Evolutionary conservation across 306 rosid species (phyloP).

Genomic region (Rosa lucieae): DNA sequence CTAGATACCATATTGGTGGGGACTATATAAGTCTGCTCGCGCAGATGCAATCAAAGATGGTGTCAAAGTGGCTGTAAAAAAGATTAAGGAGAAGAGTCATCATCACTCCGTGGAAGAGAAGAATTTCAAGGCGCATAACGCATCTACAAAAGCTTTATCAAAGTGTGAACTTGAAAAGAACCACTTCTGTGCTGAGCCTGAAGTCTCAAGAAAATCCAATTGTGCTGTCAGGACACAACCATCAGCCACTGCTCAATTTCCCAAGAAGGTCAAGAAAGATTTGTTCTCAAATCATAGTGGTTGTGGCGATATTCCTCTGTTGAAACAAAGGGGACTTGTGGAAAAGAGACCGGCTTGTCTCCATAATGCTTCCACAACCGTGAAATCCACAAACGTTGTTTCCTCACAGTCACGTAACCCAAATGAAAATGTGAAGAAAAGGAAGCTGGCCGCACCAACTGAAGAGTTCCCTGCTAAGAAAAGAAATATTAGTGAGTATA

Average conservation of each 20-base stretch:
- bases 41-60: not conserved
- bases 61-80: not conserved
- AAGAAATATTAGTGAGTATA: not conserved
- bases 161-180: not conserved
- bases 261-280: not conserved
- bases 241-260: not conserved
- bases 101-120: not conserved
- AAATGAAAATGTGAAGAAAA: not conserved
- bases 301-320: not conserved
- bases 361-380: not conserved
- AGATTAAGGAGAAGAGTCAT: not conserved
- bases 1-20: slow-evolving; percentile 51
- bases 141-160: not conserved
- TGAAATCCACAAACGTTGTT: not conserved
- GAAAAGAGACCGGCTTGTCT: not conserved
- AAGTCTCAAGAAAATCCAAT: not conserved
- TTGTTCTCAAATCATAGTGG: not conserved
- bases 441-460: not conserved
- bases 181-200: not conserved
- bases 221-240: not conserved
- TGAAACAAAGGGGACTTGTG: not conserved
- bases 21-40: not conserved
- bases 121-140: not conserved
- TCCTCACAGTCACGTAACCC: not conserved
- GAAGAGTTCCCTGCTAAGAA: not conserved